These are phyloP conservation scores for Xylariaceae sp. DNA, from an alignment of 2,329 filamentous ascomycete species.

Conservation along the genomic window DNA sequence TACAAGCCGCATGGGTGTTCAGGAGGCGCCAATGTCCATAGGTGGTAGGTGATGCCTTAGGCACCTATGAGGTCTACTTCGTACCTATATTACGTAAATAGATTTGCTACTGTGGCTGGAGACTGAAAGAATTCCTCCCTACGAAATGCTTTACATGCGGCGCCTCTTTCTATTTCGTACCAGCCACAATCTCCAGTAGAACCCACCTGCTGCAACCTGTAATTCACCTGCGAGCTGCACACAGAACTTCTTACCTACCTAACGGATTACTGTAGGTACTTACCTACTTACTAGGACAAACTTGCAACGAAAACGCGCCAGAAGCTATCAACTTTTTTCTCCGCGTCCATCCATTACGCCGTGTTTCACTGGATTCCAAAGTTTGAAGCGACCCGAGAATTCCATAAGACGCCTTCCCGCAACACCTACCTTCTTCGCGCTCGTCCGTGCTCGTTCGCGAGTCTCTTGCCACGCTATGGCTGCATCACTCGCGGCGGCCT, in stretches of 20 bases:
- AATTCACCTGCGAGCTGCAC: conserved; percentile 20
- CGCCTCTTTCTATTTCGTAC: neutral
- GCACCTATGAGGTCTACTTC: too few relatives aligned
- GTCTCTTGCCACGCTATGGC: conserved; percentile 45
- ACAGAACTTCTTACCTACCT: conserved; percentile 6
- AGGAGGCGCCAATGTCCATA: neutral
- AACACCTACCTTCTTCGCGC: neutral
- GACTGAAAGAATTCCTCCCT: too few relatives aligned
- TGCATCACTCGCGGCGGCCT: conserved; percentile 67
- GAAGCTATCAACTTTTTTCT: neutral
- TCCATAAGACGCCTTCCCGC: neutral
- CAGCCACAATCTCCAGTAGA: conserved; percentile 7
- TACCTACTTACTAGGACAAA: neutral
- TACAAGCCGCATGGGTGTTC: too few relatives aligned
- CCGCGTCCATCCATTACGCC: neutral
- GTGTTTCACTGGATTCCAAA: neutral
- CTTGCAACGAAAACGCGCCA: conserved; percentile 3
- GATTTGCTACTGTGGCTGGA: too few relatives aligned
- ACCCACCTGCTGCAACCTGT: neutral
- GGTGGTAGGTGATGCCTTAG: neutral
- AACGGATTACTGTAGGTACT: too few relatives aligned
- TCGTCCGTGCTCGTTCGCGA: conserved; percentile 8
- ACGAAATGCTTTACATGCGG: neutral
- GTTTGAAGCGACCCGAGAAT: neutral
- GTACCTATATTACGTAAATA: too few relatives aligned